phyloP scores from a whole-genome alignment of 345 rosid genomes.

The Cardamine chenopodiifolia region DNA sequence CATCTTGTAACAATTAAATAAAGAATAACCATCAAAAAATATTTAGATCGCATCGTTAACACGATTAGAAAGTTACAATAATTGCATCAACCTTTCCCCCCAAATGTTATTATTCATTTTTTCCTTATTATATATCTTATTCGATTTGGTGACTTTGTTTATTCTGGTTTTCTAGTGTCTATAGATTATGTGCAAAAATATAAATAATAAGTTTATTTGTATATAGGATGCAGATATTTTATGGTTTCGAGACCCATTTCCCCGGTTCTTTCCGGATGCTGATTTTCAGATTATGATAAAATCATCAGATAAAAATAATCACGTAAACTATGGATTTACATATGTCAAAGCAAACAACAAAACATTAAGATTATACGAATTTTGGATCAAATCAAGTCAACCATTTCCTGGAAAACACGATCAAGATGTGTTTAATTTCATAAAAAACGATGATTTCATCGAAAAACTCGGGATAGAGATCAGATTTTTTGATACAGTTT shows the following conservation, averaged over 20 bases:
- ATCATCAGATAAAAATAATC: constrained; percentile 45
- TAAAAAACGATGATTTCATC: constrained; percentile 49
- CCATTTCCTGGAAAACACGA: constrained; percentile 60
- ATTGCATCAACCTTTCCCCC: too few species aligned
- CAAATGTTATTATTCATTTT: background rate
- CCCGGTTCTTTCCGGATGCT: constrained; percentile 50
- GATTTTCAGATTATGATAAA: constrained; percentile 58
- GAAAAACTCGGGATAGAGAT: constrained; percentile 46
- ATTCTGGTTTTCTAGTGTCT: background rate
- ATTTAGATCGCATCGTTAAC: too few species aligned
- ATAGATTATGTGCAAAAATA: background rate
- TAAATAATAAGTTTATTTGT: background rate
- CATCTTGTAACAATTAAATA: too few species aligned
- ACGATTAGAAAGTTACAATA: background rate
- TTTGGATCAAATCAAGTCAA: constrained; percentile 57
- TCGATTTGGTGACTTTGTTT: background rate
- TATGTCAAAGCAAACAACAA: constrained; percentile 58
- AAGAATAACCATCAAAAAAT: too few species aligned
- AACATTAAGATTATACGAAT: constrained; percentile 57
- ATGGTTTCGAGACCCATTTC: constrained; percentile 80
- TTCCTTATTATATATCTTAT: background rate
- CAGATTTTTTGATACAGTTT: constrained; percentile 65
- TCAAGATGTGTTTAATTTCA: constrained; percentile 77
- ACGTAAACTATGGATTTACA: constrained; percentile 71
- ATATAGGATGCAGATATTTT: constrained; percentile 76